Evolutionary conservation across 495 filamentous ascomycete species (phyloP).

Genomic region (Aspergillus nidulans): DNA sequence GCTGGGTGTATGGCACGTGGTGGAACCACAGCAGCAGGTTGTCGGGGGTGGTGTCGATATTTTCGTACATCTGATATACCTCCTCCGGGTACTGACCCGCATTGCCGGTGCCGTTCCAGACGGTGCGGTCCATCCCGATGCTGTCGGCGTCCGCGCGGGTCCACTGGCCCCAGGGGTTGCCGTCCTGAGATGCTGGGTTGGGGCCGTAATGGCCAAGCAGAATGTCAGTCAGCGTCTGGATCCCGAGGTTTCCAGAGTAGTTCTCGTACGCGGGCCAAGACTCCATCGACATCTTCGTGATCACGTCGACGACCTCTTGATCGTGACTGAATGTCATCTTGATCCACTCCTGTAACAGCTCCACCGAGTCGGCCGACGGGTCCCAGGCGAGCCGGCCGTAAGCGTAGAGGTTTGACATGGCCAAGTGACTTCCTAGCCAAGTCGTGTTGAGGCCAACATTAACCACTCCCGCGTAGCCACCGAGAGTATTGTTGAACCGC

Average conservation of each 20-base stretch:
- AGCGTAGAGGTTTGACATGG: constrained; percentile 71
- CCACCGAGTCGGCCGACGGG: constrained; percentile 39
- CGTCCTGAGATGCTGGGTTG: constrained; percentile 61
- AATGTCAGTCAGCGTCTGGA: constrained; percentile 67
- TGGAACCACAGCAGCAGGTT: constrained; percentile 72
- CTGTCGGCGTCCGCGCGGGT: constrained; percentile 54
- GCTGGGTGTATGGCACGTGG: constrained; percentile 65
- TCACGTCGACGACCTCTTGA: constrained; percentile 48
- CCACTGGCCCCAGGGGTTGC: constrained; percentile 71
- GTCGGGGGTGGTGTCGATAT: constrained; percentile 61
- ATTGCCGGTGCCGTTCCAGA: constrained; percentile 60
- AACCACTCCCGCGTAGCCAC: constrained; percentile 63
- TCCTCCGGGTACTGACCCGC: constrained; percentile 63
- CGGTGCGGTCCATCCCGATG: constrained; percentile 73
- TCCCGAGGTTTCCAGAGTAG: constrained; percentile 66
- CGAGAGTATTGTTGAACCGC: constrained; percentile 52
- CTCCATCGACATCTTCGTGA: constrained; percentile 61
- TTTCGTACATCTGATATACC: constrained; percentile 53
- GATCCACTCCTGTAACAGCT: constrained; percentile 60
- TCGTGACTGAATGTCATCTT: constrained; percentile 59
- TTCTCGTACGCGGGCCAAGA: constrained; percentile 70
- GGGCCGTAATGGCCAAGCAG: constrained; percentile 63
- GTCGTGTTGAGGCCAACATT: constrained; percentile 64
- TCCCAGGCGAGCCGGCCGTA: constrained; percentile 66
- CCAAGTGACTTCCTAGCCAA: constrained; percentile 64